Percentiles rank a stretch among this genome's conserved stretches.
Conservation (phyloP, 768 basidiomycete species). For the Serendipita vermifera region DNA sequence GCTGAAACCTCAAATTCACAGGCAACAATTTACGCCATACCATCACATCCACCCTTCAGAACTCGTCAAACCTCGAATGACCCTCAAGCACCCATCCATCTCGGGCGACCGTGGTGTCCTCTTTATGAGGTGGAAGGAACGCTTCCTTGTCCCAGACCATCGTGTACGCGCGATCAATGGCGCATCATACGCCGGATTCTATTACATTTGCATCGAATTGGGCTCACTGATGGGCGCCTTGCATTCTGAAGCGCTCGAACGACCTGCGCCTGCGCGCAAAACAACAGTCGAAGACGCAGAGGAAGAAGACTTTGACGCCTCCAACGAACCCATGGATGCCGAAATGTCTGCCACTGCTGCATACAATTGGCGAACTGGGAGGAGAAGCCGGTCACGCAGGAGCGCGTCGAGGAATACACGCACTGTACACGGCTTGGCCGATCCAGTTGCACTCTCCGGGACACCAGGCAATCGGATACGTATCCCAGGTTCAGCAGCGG, state of each 20-base stretch:
- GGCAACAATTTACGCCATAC: background rate
- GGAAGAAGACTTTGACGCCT: too few species aligned
- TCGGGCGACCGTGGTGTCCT: slow-evolving; percentile 27
- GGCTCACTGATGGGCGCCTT: slow-evolving; percentile 39
- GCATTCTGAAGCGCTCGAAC: slow-evolving; percentile 20
- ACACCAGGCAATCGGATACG: too few species aligned
- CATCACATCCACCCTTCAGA: slow-evolving; percentile 26
- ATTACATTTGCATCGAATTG: slow-evolving; percentile 90
- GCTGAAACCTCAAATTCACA: background rate
- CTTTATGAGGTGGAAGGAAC: slow-evolving; percentile 97
- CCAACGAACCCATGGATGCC: too few species aligned
- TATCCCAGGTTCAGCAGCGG: too few species aligned
- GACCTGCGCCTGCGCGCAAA: slow-evolving; percentile 26
- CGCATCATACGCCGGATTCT: slow-evolving; percentile 92
- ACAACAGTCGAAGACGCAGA: slow-evolving; percentile 28
- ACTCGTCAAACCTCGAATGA: slow-evolving; percentile 62
- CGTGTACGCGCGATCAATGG: slow-evolving; percentile 88
- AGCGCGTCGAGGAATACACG: too few species aligned
- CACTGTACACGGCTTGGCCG: too few species aligned
- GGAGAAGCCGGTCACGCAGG: too few species aligned
- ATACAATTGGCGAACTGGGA: too few species aligned
- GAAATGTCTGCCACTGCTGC: too few species aligned
- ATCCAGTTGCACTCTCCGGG: too few species aligned
- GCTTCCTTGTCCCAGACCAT: slow-evolving; percentile 91
- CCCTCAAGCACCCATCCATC: slow-evolving; percentile 44